phyloP scores from a whole-genome alignment of 352 stramenopile genomes.

The Phytopythium sindhum region DNA sequence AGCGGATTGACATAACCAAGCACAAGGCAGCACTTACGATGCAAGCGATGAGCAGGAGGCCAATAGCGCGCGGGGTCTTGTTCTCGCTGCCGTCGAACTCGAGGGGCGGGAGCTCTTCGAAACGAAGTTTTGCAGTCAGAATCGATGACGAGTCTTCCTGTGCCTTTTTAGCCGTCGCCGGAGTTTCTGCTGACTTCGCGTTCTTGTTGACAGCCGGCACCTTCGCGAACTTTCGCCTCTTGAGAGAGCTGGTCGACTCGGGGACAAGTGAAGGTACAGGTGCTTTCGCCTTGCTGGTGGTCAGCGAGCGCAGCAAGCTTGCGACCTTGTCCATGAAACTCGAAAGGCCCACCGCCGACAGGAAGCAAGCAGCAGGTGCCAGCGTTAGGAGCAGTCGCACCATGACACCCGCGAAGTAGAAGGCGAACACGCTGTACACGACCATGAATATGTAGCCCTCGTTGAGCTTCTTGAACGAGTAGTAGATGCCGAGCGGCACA shows the following conservation, averaged over 20 bases:
- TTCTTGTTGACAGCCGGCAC: constrained; percentile 7
- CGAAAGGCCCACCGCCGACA: constrained; percentile 84
- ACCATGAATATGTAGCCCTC: constrained; percentile 88
- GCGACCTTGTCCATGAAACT: constrained; percentile 48
- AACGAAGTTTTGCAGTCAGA: constrained; percentile 23
- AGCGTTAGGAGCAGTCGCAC: constrained; percentile 91
- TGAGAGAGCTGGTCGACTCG: constrained; percentile 1
- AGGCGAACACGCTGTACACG: constrained; percentile 89
- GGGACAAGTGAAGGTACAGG: neutral
- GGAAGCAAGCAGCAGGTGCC: constrained; percentile 86
- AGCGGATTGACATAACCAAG: neutral
- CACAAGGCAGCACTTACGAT: constrained; percentile 33
- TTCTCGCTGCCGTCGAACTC: constrained; percentile 1
- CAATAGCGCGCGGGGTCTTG: constrained; percentile 21
- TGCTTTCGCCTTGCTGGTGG: neutral
- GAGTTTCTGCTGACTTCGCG: neutral
- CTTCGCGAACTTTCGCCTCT: constrained; percentile 7
- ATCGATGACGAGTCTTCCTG: neutral
- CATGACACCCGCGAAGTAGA: constrained; percentile 93
- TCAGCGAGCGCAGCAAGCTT: constrained; percentile 6
- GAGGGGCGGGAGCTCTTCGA: constrained; percentile 15
- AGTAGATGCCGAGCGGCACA: constrained; percentile 87
- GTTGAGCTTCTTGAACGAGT: constrained; percentile 73
- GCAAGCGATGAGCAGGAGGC: constrained; percentile 52
- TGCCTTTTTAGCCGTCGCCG: neutral